Evolutionary conservation across 768 basidiomycete species (phyloP), one percentile per base, ranked within the genome.

Genomic region (Megacollybia marginata): DNA sequence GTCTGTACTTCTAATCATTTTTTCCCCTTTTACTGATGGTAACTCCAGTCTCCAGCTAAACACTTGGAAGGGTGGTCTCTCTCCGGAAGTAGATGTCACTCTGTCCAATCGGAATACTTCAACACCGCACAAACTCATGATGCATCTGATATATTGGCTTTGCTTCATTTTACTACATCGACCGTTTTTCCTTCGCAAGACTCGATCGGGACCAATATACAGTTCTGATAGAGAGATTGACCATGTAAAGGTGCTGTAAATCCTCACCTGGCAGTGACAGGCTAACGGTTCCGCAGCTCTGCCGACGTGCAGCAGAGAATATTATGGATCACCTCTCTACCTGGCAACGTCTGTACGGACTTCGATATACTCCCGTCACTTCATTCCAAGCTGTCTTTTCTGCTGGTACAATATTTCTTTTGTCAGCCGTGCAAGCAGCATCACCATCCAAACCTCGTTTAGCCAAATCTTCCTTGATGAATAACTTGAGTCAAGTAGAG

Each of bases 91-190:
- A 33, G 73, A 78, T 45, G 67, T 80, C 31, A 78, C 74, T 0
- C 64, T 69, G 45, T 70, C 74, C 34, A 75, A 69, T 32, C 69
- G 72, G 8, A 62, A 67, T 8, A 73, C 70, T 9, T 70, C 77
- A 10, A 73, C 74, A 0, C 78, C 79, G 0, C 79, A 82, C 50
- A 67, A 75, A 23, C 62, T 82, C 28, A 76, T 76, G 70, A 65
- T 82, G 51, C 79, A 83, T 52, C 64, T 76, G 28, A 66, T 73
- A 9, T 80, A 78, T 57, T 76, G 77, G 71, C 82, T 79, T 75
- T 62, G 75, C 15, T 73, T 76, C 53, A 79, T 84, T 33, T 70
- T 84, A 15, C 71, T 84, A 0, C 79, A 83, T 52, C 70, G 82
- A 2, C 80, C 80, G 0, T 79, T 66, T 67, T 72, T 63, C 53